phyloP scores from a whole-genome alignment of 768 basidiomycete species.

The Daedaleopsis sinensis region DNA sequence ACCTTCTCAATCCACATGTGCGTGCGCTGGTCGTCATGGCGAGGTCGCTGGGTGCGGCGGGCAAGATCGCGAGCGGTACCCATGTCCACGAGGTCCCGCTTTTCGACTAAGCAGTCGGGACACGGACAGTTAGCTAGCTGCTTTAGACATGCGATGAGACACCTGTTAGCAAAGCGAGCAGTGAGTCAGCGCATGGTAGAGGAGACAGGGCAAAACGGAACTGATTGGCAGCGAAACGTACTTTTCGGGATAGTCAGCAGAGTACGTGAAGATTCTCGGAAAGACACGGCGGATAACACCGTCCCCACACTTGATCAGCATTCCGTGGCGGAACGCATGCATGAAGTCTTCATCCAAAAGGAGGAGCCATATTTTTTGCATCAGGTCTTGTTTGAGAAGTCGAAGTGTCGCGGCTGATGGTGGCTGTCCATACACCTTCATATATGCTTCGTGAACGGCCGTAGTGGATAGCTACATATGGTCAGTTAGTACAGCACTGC shows the following conservation, averaged over 20 bases:
- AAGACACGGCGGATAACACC: too few relatives aligned
- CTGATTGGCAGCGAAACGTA: conserved; percentile 26
- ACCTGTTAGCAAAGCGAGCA: too few relatives aligned
- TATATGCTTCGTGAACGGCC: conserved; percentile 30
- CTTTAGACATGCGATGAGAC: conserved; percentile 30
- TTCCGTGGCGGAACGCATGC: conserved; percentile 25
- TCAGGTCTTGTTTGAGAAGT: conserved; percentile 35
- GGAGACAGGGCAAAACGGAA: neutral
- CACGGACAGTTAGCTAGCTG: conserved; percentile 14
- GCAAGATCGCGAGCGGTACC: neutral
- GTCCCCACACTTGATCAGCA: conserved; percentile 29
- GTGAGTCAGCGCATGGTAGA: too few relatives aligned
- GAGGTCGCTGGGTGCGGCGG: neutral
- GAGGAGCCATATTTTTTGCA: conserved; percentile 30
- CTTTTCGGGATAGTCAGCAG: conserved; percentile 39
- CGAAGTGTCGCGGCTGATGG: conserved; percentile 27
- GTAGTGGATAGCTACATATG: conserved; percentile 31
- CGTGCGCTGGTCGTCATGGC: neutral
- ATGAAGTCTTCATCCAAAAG: conserved; percentile 27
- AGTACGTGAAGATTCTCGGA: conserved; percentile 28
- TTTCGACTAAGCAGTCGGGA: neutral
- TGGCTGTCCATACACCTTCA: conserved; percentile 10
- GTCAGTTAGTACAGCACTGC: too few relatives aligned
- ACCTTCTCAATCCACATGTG: neutral
- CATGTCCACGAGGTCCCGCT: neutral